Evolutionary conservation across 2,329 filamentous ascomycete species (phyloP), one percentile per base, ranked within the genome.

Genomic region (Aspergillus floridensis): DNA sequence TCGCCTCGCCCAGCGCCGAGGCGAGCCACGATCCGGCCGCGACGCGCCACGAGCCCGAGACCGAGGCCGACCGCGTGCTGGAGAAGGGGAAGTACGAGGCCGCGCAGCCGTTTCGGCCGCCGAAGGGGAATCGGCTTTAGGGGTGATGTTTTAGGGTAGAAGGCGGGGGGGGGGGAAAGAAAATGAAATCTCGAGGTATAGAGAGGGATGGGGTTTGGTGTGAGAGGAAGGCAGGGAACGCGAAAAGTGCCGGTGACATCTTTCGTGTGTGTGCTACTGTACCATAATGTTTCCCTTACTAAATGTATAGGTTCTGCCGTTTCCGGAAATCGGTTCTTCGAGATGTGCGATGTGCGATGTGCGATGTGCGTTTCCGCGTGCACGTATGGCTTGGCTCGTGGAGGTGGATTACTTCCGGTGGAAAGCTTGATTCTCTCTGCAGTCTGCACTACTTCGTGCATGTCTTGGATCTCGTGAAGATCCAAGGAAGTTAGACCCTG

Each of bases 71-170:
- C 71, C 81, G 84, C 64, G 80, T 90, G 26, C 69, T 80, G 38
- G 90, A 93, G 76, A 96, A 92, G 82, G 90, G 91, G 74, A 96
- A 96, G 79, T 98, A 96, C 76, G 93, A 98, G 79, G 88, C 90
- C 32, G 81, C 80, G 56, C 82, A 85, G 66, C 89, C 92, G 57
- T 98, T 88, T 76, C 81, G 85, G 68, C 89, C 88, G 77, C 85
- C 82, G 62, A 96, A 92, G 74, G 95, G 95, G 3, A 93, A 98
- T 79, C 84, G 95, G 35, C 96, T 99, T 70, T 82, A 80, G 21
- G 21, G 49, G 21, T 21, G 21, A 2, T 21, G 21, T 21, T 21
- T 21, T 2, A 21, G 14, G 32, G 32, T 10, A 8, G 38, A n/a
- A n/a, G n/a, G n/a, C n/a, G n/a, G n/a, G n/a, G n/a, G n/a, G n/a